phyloP scores from a whole-genome alignment of 225 moss, liverwort and hornwort species.

The Ulota crispa region DNA sequence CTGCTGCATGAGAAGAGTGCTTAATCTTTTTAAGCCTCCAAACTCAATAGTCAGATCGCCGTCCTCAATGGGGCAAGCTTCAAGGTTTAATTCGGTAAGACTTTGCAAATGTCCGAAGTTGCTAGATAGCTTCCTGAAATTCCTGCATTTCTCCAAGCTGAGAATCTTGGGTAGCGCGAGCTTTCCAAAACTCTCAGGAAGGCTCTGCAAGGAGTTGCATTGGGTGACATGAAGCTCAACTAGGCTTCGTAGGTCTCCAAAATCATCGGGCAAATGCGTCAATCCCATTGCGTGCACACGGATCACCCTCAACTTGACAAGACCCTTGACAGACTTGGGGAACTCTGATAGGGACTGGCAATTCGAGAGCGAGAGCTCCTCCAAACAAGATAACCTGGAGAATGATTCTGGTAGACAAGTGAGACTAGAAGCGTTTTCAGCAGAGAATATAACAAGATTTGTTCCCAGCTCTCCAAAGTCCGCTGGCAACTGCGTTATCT shows the following conservation, averaged over 20 bases:
- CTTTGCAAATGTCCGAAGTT: conserved; percentile 16
- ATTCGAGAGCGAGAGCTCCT: not conserved
- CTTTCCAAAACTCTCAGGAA: conserved; percentile 31
- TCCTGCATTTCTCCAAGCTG: conserved; percentile 5
- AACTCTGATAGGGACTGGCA: conserved; percentile 10
- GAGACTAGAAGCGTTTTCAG: conserved; percentile 20
- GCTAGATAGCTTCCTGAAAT: conserved; percentile 10
- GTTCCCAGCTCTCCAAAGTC: conserved; percentile 26
- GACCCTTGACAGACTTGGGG: conserved; percentile 32
- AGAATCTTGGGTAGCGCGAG: conserved; percentile 1
- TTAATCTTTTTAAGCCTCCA: conserved; percentile 1
- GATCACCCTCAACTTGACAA: conserved; percentile 21
- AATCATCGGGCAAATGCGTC: conserved; percentile 20
- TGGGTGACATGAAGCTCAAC: conserved; percentile 16
- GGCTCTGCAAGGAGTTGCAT: not conserved
- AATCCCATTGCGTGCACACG: not conserved
- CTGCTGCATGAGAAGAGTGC: not conserved
- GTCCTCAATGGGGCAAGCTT: conserved; percentile 14
- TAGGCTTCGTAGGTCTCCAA: conserved; percentile 24
- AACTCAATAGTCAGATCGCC: conserved; percentile 15
- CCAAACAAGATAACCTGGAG: conserved; percentile 29
- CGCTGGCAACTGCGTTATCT: conserved; percentile 12
- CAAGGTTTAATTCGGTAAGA: conserved; percentile 13
- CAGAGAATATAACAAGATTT: conserved; percentile 12
- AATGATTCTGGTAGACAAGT: conserved; percentile 30